Percentiles rank a stretch among this genome's conserved stretches.
These are phyloP conservation scores for Lobosporangium transversale DNA, from an alignment of 192 early-diverging fungal genomes.

Conservation along the genomic window DNA sequence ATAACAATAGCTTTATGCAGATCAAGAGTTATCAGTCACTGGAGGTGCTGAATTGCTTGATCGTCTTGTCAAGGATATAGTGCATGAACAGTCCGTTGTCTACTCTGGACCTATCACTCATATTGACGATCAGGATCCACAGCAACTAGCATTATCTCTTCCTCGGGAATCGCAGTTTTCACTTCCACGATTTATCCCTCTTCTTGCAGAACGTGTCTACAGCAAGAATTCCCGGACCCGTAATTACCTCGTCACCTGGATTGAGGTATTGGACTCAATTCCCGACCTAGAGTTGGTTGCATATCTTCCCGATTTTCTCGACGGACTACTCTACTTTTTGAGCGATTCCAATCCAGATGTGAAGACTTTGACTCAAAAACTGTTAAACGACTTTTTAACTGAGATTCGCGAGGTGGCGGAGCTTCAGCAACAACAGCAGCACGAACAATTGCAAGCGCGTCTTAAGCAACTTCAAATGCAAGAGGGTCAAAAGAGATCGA, in stretches of 20 bases:
- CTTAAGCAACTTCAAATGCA: conserved; percentile 27
- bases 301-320: conserved; percentile 93
- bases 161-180: conserved; percentile 83
- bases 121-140: conserved; percentile 50
- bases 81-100: conserved; percentile 86
- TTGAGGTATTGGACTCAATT: conserved; percentile 89
- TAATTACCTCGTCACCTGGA: conserved; percentile 95
- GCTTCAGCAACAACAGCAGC: conserved; percentile 66
- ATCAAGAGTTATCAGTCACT: conserved; percentile 91
- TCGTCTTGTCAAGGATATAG: conserved; percentile 96
- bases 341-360: conserved; percentile 93
- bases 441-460: conserved; percentile 44
- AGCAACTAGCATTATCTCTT: conserved; percentile 57
- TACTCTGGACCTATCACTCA: conserved; percentile 59
- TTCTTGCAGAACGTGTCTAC: conserved; percentile 92
- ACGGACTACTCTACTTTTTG: conserved; percentile 89
- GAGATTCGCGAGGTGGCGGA: conserved; percentile 84
- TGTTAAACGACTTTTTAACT: conserved; percentile 89
- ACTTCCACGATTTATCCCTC: conserved; percentile 91
- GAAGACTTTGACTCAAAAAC: conserved; percentile 77
- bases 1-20: conserved; percentile 80
- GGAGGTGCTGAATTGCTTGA: conserved; percentile 95
- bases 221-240: conserved; percentile 90
- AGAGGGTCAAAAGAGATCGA: conserved; percentile 19
- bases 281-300: conserved; percentile 94